Percentiles rank a stretch among this genome's conserved stretches.
Evolutionary conservation across 2,329 filamentous ascomycete genomes (phyloP).

Genomic region (Fusarium hainanense): DNA sequence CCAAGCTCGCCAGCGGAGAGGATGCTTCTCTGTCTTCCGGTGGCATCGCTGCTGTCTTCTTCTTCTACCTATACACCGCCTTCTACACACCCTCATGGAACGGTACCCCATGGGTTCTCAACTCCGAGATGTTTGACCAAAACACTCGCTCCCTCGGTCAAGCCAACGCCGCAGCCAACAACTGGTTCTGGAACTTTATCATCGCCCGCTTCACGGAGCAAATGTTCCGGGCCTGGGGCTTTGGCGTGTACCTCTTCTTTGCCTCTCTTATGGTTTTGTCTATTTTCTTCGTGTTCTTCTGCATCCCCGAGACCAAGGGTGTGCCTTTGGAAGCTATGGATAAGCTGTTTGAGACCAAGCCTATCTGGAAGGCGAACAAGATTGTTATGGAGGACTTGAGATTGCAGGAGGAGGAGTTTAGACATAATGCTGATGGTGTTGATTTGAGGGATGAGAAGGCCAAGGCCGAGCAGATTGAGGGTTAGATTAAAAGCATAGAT

Average conservation of each 20-base stretch:
- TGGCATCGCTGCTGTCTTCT: conserved; percentile 74
- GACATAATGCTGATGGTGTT: conserved; percentile 45
- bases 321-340: conserved; percentile 75
- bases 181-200: conserved; percentile 80
- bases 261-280: conserved; percentile 70
- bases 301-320: conserved; percentile 73
- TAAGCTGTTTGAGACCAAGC: conserved; percentile 65
- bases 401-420: conserved; percentile 50
- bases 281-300: conserved; percentile 69
- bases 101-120: conserved; percentile 80
- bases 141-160: conserved; percentile 73
- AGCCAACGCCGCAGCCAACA: conserved; percentile 75
- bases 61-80: conserved; percentile 66
- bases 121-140: conserved; percentile 79
- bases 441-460: conserved; percentile 47
- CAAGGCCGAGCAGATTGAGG: conserved; percentile 43
- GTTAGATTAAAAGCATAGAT: conserved; percentile 1
- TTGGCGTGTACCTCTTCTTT: conserved; percentile 77
- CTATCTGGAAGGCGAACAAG: conserved; percentile 57
- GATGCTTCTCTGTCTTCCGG: conserved; percentile 52
- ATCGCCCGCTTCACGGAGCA: conserved; percentile 74
- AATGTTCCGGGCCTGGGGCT: conserved; percentile 69
- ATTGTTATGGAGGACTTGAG: conserved; percentile 58
- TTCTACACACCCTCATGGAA: conserved; percentile 81
- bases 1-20: conserved; percentile 46